Percentiles rank a stretch among this genome's conserved stretches.
phyloP scores from a whole-genome alignment of 768 basidiomycete species.

The Lactarius vividus region DNA sequence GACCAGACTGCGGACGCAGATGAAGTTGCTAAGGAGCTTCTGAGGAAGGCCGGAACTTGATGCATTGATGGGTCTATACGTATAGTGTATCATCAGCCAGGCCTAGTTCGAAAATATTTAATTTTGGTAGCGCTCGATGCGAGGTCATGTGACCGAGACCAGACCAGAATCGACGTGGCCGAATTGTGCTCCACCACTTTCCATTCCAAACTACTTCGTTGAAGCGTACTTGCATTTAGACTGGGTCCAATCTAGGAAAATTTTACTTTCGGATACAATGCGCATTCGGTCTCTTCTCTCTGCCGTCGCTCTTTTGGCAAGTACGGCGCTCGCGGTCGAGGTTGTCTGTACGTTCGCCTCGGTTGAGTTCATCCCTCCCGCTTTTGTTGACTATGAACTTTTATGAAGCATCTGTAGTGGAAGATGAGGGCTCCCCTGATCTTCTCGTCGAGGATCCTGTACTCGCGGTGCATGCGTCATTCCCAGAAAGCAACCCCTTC shows the following conservation, averaged over 20 bases:
- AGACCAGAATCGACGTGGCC: conserved; percentile 10
- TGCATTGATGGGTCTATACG: not conserved
- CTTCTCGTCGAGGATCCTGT: conserved; percentile 46
- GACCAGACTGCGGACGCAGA: conserved; percentile 67
- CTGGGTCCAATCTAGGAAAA: conserved; percentile 3
- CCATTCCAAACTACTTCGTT: not conserved
- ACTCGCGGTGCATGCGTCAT: conserved; percentile 51
- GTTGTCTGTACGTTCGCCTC: conserved; percentile 23
- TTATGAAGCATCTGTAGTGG: conserved; percentile 1
- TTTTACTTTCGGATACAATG: conserved; percentile 17
- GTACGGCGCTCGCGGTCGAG: conserved; percentile 24
- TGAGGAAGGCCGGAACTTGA: conserved; percentile 48
- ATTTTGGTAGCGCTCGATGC: not conserved
- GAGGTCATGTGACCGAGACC: conserved; percentile 19
- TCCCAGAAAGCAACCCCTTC: conserved; percentile 71
- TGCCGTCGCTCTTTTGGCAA: conserved; percentile 23
- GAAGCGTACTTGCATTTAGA: not conserved
- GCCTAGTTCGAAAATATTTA: not conserved
- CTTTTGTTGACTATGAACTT: not conserved
- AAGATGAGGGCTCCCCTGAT: conserved; percentile 31
- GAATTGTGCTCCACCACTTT: not conserved
- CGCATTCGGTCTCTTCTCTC: conserved; percentile 23
- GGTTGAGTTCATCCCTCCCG: not conserved
- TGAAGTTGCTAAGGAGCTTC: conserved; percentile 65
- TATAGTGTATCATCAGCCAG: not conserved